phyloP scores from a whole-genome alignment of 83 land plant genomes.

The Picea mariana region DNA sequence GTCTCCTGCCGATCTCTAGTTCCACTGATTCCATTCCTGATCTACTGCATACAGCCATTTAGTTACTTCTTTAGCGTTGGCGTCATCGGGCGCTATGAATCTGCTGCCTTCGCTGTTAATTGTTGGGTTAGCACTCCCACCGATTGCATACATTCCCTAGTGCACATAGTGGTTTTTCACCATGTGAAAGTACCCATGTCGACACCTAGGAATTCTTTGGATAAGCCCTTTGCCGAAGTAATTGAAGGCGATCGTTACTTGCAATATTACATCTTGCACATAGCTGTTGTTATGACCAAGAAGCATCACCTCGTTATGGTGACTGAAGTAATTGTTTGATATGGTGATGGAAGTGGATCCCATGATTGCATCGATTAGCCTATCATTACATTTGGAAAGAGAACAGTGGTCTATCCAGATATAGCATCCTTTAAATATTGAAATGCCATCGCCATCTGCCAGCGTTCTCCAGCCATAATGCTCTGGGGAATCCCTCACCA shows the following conservation, averaged over 20 bases:
- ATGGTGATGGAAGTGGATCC: constrained; percentile 73
- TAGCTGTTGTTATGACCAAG: constrained; percentile 57
- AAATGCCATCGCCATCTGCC: not conserved
- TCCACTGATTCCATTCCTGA: too few species aligned
- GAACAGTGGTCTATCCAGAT: constrained; percentile 81
- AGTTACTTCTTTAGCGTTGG: too few species aligned
- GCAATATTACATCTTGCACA: constrained; percentile 31
- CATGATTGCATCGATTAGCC: constrained; percentile 22
- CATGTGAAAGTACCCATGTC: constrained; percentile 47
- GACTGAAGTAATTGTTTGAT: too few species aligned
- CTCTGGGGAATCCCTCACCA: constrained; percentile 4
- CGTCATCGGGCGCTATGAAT: too few species aligned
- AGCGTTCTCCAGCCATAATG: constrained; percentile 43
- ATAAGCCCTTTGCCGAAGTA: too few species aligned
- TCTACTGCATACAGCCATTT: too few species aligned
- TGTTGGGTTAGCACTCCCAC: too few species aligned
- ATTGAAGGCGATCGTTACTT: too few species aligned
- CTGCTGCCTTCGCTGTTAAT: constrained; percentile 31
- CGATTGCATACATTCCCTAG: too few species aligned
- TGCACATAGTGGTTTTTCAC: too few species aligned
- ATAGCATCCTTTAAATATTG: constrained; percentile 53
- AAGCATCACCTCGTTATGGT: constrained; percentile 70
- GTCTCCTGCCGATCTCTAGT: too few species aligned
- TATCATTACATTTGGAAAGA: constrained; percentile 59
- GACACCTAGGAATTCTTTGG: constrained; percentile 31